Percentiles rank a stretch among this genome's conserved stretches.
These are phyloP conservation scores for Parmelia sp. DNA, from an alignment of 495 filamentous ascomycete genomes.

Conservation along the genomic window DNA sequence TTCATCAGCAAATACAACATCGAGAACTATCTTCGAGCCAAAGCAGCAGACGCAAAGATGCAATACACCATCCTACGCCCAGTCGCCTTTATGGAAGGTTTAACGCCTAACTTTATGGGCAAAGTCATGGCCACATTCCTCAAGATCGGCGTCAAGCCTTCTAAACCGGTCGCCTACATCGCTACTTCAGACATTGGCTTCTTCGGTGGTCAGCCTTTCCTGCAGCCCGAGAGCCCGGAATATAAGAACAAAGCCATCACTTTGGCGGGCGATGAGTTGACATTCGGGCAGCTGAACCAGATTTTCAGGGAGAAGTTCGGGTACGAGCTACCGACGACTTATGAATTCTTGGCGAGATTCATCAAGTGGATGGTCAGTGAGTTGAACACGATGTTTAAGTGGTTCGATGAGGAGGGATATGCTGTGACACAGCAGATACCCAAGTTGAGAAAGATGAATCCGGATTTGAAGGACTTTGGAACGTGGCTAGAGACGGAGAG, in stretches of 20 bases:
- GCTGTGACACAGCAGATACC: constrained; percentile 53
- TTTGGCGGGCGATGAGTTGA: constrained; percentile 56
- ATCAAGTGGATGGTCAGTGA: constrained; percentile 47
- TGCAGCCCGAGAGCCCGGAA: constrained; percentile 33
- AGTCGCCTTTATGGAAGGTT: constrained; percentile 57
- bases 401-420: constrained; percentile 57
- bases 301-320: constrained; percentile 48
- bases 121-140: constrained; percentile 53
- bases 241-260: constrained; percentile 44
- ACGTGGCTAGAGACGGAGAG: constrained; percentile 57
- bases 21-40: constrained; percentile 52
- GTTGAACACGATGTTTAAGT: constrained; percentile 55
- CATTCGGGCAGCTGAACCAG: constrained; percentile 41
- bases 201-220: constrained; percentile 58
- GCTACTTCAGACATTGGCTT: constrained; percentile 55
- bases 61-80: constrained; percentile 47
- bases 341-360: constrained; percentile 33
- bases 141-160: constrained; percentile 38
- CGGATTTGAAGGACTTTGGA: constrained; percentile 51
- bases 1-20: constrained; percentile 60
- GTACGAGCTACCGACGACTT: constrained; percentile 45
- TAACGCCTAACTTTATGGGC: constrained; percentile 50
- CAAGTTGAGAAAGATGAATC: constrained; percentile 44
- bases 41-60: constrained; percentile 17
- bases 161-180: constrained; percentile 53